Base-by-base conservation (phyloP, 2,329 filamentous ascomycete genomes). In the Cladosporium sp. region DNA sequence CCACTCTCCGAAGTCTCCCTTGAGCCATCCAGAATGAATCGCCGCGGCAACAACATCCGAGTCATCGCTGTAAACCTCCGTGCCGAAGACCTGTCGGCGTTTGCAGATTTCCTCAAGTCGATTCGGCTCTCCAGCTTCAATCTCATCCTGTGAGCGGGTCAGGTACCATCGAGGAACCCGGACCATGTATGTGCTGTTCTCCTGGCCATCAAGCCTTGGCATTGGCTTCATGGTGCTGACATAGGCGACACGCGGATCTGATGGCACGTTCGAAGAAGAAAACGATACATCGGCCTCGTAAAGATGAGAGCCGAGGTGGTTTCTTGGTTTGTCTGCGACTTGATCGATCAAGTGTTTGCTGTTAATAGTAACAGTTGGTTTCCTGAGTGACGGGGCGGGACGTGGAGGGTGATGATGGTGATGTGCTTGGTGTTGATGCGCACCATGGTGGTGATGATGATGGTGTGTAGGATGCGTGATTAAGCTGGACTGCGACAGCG, bases 41-140 rank as follows among this genome's bases (percentile, higher is more conserved):
- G 91, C 92, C 2, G 92, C 91, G 0, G 90, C 92, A 19, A 98
- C 79, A 0, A 93, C 83, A 63, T 98, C 93, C 0, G 90, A 95
- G 68, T 98, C 93, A 59, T 98, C 93, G 0, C 90, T 95, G 65
- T 97, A 97, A 6, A 98, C 79, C 32, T 94, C 91, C 0, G 89
- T 93, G 1, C 93, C 93, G 91, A 92, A 98, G 0, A 98, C 68
- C 7, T 88, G 87, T 16, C 86, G 80, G 29, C 88, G 80, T 7
- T 82, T 73, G 9, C 90, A 94, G 45, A 97, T 91, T 57, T 94
- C 88, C 64, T 93, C 87, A 25, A 92, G 79, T 19, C 86, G 80
- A 7, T 76, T 70, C 0, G 81, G 68, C 22, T 57, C 53, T 9
- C 57, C 55, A 11, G 49, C 40, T 7, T 54, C 39, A 12, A 46